Evolutionary conservation across 805 yeast species (phyloP).

Genomic region (Debaryomyces hansenii): DNA sequence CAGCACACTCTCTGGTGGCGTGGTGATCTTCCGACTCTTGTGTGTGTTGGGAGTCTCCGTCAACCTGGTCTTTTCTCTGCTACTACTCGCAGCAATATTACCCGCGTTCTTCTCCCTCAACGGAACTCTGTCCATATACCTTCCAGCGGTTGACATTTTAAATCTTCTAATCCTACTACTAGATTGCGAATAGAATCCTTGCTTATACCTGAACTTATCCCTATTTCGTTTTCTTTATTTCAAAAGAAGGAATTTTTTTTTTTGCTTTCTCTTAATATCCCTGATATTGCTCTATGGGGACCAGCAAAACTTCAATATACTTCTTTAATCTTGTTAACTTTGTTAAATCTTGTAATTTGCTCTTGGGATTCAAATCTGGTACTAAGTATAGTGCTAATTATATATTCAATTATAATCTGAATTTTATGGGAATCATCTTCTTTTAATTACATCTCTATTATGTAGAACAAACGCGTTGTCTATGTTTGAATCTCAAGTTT

Average conservation of each 20-base stretch:
- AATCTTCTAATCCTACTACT: not conserved
- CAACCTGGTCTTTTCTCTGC: constrained; percentile 2
- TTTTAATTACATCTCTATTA: not conserved
- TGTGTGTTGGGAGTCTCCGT: constrained; percentile 27
- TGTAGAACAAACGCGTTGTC: not conserved
- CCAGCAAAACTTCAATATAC: not conserved
- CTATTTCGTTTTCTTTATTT: no score
- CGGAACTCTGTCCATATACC: constrained; percentile 1
- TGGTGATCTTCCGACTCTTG: constrained; percentile 26
- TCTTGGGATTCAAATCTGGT: not conserved
- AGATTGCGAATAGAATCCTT: no score
- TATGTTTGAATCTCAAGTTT: not conserved
- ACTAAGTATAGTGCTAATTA: not conserved
- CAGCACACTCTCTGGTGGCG: constrained; percentile 35
- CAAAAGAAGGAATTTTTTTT: no score
- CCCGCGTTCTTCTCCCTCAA: constrained; percentile 1
- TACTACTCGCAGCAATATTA: constrained; percentile 4
- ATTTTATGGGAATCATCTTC: not conserved
- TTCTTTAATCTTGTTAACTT: not conserved
- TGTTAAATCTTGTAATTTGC: no score
- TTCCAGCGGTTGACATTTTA: constrained; percentile 1
- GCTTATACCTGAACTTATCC: no score
- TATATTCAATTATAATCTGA: not conserved
- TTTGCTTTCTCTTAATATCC: not conserved
- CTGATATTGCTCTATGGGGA: not conserved